Evolutionary conservation across 1,139 yeast genomes (phyloP).

Genomic region (Saccharomyces hybrid): DNA sequence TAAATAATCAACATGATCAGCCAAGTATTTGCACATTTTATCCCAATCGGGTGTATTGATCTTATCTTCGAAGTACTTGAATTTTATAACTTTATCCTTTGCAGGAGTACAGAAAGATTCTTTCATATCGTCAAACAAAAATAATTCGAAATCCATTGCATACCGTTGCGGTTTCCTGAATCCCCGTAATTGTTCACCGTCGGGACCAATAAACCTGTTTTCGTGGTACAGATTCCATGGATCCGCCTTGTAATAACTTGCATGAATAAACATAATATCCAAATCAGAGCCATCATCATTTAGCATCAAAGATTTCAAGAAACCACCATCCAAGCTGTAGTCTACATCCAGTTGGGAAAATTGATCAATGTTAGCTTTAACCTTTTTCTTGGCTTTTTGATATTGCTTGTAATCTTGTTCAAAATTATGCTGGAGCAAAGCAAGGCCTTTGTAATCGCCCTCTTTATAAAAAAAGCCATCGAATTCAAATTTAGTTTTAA

Average conservation of each 20-base stretch:
- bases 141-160: slow-evolving; percentile 21
- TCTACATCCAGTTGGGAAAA: slow-evolving; percentile 11
- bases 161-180: slow-evolving; percentile 9
- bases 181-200: slow-evolving; percentile 32
- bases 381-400: slow-evolving; percentile 13
- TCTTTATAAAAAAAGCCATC: slow-evolving; percentile 39
- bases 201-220: slow-evolving; percentile 38
- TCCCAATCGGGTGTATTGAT: slow-evolving; percentile 10
- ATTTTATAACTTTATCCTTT: slow-evolving; percentile 7
- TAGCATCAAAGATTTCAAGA: slow-evolving; percentile 11
- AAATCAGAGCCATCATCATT: slow-evolving; percentile 10
- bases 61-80: slow-evolving; percentile 12
- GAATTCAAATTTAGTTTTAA: slow-evolving; percentile 40
- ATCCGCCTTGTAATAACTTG: slow-evolving; percentile 58
- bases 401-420: slow-evolving; percentile 34
- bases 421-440: slow-evolving; percentile 40
- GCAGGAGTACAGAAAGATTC: slow-evolving; percentile 13
- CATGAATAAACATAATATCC: slow-evolving; percentile 45
- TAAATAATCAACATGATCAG: slow-evolving; percentile 13
- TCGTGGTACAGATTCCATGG: slow-evolving; percentile 44
- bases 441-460: slow-evolving; percentile 35
- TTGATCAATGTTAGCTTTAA: slow-evolving; percentile 7
- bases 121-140: slow-evolving; percentile 13
- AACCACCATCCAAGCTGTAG: slow-evolving; percentile 13
- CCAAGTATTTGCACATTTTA: slow-evolving; percentile 18